Evolutionary conservation across 2,329 filamentous ascomycete genomes (phyloP).

Genomic region (Colletotrichum neosansevieriae): DNA sequence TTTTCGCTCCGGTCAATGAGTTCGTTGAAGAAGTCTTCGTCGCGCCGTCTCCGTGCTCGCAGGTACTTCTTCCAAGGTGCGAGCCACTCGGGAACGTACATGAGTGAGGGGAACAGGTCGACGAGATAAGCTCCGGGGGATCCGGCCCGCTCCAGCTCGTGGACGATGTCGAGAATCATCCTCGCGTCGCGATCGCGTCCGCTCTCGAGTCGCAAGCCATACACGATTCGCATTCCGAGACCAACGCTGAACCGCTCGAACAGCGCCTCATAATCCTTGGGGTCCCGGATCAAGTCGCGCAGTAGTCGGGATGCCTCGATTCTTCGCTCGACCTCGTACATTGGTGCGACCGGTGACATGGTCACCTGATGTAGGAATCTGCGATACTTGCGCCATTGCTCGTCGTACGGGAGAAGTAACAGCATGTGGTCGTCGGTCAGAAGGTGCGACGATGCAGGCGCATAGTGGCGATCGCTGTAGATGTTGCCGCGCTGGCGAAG

Average conservation of each 20-base stretch:
- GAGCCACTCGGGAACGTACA: slow-evolving; percentile 46
- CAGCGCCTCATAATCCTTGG: slow-evolving; percentile 51
- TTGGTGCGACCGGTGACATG: slow-evolving; percentile 46
- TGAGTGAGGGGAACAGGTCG: slow-evolving; percentile 49
- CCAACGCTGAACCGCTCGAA: slow-evolving; percentile 56
- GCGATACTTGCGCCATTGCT: slow-evolving; percentile 31
- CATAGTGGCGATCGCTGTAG: slow-evolving; percentile 52
- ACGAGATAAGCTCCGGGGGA: slow-evolving; percentile 47
- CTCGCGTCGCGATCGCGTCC: slow-evolving; percentile 48
- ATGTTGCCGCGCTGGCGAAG: slow-evolving; percentile 54
- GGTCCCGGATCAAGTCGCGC: slow-evolving; percentile 49
- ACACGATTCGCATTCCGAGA: slow-evolving; percentile 54
- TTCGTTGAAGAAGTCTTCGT: slow-evolving; percentile 30
- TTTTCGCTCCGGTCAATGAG: slow-evolving; percentile 29
- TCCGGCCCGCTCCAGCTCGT: slow-evolving; percentile 50
- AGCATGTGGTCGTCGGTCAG: slow-evolving; percentile 46
- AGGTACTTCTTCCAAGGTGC: slow-evolving; percentile 43
- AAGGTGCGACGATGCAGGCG: slow-evolving; percentile 51
- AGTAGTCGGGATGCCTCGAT: slow-evolving; percentile 48
- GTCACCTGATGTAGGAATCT: slow-evolving; percentile 47
- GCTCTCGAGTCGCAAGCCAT: slow-evolving; percentile 50
- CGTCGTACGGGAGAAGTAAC: slow-evolving; percentile 48
- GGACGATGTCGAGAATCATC: slow-evolving; percentile 48
- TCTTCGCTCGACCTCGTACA: slow-evolving; percentile 48
- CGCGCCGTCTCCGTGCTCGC: slow-evolving; percentile 36